Base-by-base conservation (phyloP, 345 rosid species). In the Populus davidiana region DNA sequence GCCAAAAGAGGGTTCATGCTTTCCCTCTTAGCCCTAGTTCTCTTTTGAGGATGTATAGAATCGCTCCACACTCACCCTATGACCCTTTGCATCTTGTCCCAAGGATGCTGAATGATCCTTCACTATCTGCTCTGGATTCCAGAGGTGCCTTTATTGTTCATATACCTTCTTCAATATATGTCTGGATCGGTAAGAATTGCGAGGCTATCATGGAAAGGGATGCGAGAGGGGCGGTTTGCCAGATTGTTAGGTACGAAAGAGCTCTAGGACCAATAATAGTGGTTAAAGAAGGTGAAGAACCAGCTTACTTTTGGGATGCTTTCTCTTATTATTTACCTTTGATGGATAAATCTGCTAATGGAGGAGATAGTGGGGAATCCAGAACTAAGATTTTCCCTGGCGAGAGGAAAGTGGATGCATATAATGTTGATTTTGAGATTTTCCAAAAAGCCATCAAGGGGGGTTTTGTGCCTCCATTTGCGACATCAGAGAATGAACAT, bases 11-110 rank as follows among this genome's bases (percentile, higher is more conserved):
- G 86, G 97, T 96, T 75, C 99, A 91, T 83, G 98, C 98, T 3
- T 88, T 91, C 80, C 99, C 99, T 10, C 91, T 96, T 69, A 96
- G 99, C 76, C 99, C 99, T 33, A 96, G 94, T 85, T 96, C 99
- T 13, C 84, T 96, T 77, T 87, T 96, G 70, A 88, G 99, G 80
- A 89, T 94, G 90, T 94, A 94, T 78, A 90, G 93, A 85, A 86
- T 96, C 83, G 93, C 95, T 16, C 98, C 98, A 8, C 99, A 96
- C 77, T 96, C 98, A 2, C 95, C 97, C 10, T 96, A 96, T 77
- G 99, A 96, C 83, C 99, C 99, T 76, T 79, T 96, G 89, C 99
- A 96, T 83, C 95, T 96, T 73, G 99, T 96, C 75, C 98, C 97
- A 17, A 96, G 93, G 84, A 88, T 92, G 92, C 84, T 92, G 86